Conservation (phyloP, 495 filamentous ascomycete genomes). For the Aspergillus bertholletiae region DNA sequence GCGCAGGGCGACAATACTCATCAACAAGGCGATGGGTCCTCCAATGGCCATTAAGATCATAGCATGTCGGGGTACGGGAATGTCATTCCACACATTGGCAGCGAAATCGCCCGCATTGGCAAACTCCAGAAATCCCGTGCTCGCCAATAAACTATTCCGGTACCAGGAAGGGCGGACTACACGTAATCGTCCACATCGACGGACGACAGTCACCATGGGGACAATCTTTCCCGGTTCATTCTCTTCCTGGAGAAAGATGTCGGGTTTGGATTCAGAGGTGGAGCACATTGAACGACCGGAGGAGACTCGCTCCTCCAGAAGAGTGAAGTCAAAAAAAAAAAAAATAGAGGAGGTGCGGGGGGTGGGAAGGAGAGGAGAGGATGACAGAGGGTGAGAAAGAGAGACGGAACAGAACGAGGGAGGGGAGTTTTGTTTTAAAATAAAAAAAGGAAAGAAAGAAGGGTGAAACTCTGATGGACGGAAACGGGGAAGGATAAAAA, state of each 20-base stretch:
- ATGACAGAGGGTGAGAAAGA: neutral
- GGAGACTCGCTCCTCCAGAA: slow-evolving; percentile 6
- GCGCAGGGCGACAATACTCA: slow-evolving; percentile 39
- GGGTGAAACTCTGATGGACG: too few species aligned
- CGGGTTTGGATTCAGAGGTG: neutral
- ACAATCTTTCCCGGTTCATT: neutral
- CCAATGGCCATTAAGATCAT: slow-evolving; percentile 48
- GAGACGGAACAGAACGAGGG: neutral
- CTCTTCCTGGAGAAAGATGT: neutral
- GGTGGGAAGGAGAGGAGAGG: slow-evolving; percentile 4
- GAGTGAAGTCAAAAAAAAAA: too few species aligned
- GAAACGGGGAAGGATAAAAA: neutral
- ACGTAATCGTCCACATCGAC: slow-evolving; percentile 12
- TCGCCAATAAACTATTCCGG: slow-evolving; percentile 44
- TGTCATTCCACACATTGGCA: slow-evolving; percentile 51
- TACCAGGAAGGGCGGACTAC: slow-evolving; percentile 32
- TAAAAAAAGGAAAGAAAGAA: slow-evolving; percentile 1
- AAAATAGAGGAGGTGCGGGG: slow-evolving; percentile 1
- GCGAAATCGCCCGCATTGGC: slow-evolving; percentile 52
- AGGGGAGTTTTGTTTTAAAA: too few species aligned
- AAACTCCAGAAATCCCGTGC: slow-evolving; percentile 48
- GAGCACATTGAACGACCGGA: neutral
- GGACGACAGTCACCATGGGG: slow-evolving; percentile 19
- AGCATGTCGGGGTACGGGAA: slow-evolving; percentile 42
- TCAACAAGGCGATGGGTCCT: slow-evolving; percentile 39